Conservation (phyloP, 176 grass and related monocot genomes). For the Avena atlantica region DNA sequence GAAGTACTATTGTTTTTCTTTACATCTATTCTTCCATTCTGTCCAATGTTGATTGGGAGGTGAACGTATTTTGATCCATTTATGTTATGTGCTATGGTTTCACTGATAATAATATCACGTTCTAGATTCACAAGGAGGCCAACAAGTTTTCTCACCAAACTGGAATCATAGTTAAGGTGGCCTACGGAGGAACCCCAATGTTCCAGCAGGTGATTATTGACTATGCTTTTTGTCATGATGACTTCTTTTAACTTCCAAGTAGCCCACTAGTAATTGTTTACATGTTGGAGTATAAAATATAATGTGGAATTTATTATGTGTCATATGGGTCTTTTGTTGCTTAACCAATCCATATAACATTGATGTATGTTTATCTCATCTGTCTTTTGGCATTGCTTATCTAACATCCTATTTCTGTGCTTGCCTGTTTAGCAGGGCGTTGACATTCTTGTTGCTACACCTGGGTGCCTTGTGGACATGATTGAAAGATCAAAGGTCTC, state of each 20-base stretch:
- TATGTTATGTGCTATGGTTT: slow-evolving; percentile 3
- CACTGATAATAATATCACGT: not conserved
- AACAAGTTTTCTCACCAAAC: slow-evolving; percentile 74
- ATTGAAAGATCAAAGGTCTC: slow-evolving; percentile 75
- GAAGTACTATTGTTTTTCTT: not conserved
- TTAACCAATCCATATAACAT: not conserved
- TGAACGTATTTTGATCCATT: not conserved
- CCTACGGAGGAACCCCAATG: slow-evolving; percentile 75
- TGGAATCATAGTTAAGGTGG: slow-evolving; percentile 65
- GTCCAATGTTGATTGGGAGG: not conserved
- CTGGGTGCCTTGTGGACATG: slow-evolving; percentile 73
- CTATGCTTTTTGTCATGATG: slow-evolving; percentile 4
- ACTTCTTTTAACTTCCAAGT: not conserved
- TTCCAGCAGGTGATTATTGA: slow-evolving; percentile 53
- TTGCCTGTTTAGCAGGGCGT: slow-evolving; percentile 56
- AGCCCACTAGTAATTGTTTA: not conserved
- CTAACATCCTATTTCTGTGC: slow-evolving; percentile 8
- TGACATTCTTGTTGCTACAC: slow-evolving; percentile 89
- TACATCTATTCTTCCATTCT: not conserved
- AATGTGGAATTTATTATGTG: not conserved
- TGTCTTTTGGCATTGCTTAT: not conserved
- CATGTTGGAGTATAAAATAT: not conserved
- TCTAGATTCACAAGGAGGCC: slow-evolving; percentile 79
- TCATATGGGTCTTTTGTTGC: not conserved
- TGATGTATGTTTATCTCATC: not conserved